phyloP scores from a whole-genome alignment of 2,329 filamentous ascomycete species.

The Bretziella fagacearum region DNA sequence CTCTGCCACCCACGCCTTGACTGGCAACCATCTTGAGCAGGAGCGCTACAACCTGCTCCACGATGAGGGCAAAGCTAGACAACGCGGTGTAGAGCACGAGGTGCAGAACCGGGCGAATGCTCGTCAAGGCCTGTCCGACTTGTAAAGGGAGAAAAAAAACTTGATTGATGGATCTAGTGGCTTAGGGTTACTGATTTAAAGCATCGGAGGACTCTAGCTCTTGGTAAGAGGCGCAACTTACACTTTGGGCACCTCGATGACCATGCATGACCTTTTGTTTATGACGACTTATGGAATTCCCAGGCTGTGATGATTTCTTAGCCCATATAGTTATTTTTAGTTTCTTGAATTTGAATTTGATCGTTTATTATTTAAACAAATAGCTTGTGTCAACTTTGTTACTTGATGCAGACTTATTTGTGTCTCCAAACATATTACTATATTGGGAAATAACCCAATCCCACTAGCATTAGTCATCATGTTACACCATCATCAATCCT shows the following conservation, averaged over 20 bases:
- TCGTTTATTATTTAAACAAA: background rate
- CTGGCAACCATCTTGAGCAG: conserved; percentile 51
- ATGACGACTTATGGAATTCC: background rate
- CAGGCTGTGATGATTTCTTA: background rate
- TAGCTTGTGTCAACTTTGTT: too few relatives aligned
- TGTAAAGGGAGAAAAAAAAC: too few relatives aligned
- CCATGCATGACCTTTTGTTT: background rate
- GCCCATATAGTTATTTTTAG: background rate
- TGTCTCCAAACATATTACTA: too few relatives aligned
- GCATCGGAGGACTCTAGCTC: background rate
- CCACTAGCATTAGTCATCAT: too few relatives aligned
- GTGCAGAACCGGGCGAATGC: conserved; percentile 54
- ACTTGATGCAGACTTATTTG: too few relatives aligned
- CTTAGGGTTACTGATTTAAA: background rate
- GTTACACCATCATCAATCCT: background rate
- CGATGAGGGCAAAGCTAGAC: conserved; percentile 66
- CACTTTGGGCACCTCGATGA: background rate
- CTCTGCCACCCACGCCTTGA: conserved; percentile 51
- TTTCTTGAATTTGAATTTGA: background rate
- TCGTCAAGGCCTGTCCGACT: background rate
- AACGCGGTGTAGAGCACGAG: conserved; percentile 69
- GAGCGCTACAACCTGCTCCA: conserved; percentile 50
- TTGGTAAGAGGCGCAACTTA: background rate
- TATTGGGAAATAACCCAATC: too few relatives aligned
- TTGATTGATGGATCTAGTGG: background rate